Percentiles rank a stretch among this genome's conserved stretches.
Evolutionary conservation across 164 flowering plant species (phyloP).

Genomic region (Vitis labrusca): DNA sequence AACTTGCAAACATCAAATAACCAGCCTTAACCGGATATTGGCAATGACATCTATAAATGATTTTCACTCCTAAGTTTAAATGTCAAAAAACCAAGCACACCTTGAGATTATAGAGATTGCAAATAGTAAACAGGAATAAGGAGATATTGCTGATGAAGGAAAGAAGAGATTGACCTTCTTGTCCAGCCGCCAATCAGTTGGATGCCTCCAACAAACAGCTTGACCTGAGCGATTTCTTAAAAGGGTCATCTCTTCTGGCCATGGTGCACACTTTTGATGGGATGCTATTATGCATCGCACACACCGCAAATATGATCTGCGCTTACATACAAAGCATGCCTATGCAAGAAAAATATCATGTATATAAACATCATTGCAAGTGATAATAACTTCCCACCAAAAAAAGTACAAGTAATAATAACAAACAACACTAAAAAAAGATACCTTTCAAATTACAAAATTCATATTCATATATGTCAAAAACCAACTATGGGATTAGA

Average conservation of each 20-base stretch:
- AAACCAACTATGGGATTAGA: background rate
- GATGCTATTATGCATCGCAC: constrained; percentile 65
- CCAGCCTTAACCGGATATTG: no score
- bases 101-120: no score
- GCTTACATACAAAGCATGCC: constrained; percentile 79
- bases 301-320: constrained; percentile 68
- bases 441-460: background rate
- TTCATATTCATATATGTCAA: background rate
- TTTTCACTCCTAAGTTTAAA: no score
- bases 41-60: no score
- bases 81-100: no score
- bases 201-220: constrained; percentile 93
- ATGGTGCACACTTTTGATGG: constrained; percentile 79
- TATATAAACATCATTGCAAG: background rate
- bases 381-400: no score
- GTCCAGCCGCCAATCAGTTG: constrained; percentile 68
- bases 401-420: background rate
- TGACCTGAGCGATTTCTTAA: constrained; percentile 42
- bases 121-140: background rate
- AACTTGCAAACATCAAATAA: no score
- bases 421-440: background rate
- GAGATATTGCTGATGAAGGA: constrained; percentile 27
- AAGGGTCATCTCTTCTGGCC: constrained; percentile 64
- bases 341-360: constrained; percentile 21
- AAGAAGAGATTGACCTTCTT: constrained; percentile 82